phyloP scores from a whole-genome alignment of 148 eudicot species.

The Euryodendron excelsum region DNA sequence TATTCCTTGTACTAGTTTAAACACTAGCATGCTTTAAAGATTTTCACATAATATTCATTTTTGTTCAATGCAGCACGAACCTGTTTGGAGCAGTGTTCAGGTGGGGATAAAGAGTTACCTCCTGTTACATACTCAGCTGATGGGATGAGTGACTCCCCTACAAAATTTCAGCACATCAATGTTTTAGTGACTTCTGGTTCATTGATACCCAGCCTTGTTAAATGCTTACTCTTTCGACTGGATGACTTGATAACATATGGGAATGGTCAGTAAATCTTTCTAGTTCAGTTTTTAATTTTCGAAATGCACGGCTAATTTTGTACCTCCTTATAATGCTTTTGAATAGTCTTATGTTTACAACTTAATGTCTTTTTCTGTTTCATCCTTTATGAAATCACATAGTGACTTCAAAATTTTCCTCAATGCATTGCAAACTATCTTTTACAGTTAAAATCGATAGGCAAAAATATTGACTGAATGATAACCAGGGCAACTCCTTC shows the following conservation, averaged over 20 bases:
- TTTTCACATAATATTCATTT: constrained; percentile 1
- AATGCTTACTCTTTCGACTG: constrained; percentile 76
- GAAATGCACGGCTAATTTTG: neutral
- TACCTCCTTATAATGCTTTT: neutral
- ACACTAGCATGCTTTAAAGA: neutral
- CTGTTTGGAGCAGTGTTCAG: constrained; percentile 74
- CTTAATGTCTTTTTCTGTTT: too few species aligned
- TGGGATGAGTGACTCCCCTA: constrained; percentile 11
- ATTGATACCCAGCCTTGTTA: constrained; percentile 85
- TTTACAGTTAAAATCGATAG: too few species aligned
- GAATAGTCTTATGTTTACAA: too few species aligned
- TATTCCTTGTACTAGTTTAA: neutral
- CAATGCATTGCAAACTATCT: too few species aligned
- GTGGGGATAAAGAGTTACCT: constrained; percentile 25
- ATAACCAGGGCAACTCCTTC: too few species aligned
- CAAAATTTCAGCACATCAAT: constrained; percentile 45
- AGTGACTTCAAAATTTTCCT: too few species aligned
- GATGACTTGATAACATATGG: constrained; percentile 62
- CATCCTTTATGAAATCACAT: too few species aligned
- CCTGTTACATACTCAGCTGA: constrained; percentile 24
- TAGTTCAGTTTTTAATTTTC: neutral
- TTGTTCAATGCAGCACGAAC: constrained; percentile 60
- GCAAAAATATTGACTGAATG: too few species aligned
- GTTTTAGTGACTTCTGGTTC: constrained; percentile 86
- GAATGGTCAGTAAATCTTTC: constrained; percentile 52